These are phyloP conservation scores for Alloteropsis semialata DNA, from an alignment of 176 grass and related monocot genomes.

Conservation along the genomic window DNA sequence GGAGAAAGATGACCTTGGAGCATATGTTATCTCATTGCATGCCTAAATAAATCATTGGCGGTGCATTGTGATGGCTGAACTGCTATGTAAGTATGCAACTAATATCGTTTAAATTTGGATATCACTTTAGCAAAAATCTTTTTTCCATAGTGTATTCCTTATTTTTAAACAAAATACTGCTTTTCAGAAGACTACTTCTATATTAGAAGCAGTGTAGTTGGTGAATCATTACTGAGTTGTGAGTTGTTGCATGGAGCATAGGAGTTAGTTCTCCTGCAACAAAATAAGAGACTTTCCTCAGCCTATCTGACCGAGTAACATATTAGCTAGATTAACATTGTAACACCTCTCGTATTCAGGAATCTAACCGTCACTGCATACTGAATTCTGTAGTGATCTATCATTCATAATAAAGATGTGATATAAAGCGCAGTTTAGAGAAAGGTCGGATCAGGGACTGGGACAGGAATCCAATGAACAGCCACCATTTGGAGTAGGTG, in stretches of 20 bases:
- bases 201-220: not conserved
- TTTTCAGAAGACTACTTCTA: not conserved
- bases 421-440: not conserved
- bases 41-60: conserved; percentile 30
- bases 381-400: conserved; percentile 11
- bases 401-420: conserved; percentile 1
- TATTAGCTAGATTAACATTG: not conserved
- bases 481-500: conserved; percentile 5
- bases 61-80: not conserved
- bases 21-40: conserved; percentile 18
- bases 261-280: not conserved
- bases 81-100: not conserved
- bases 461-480: conserved; percentile 11
- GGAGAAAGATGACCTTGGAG: conserved; percentile 20
- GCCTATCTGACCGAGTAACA: not conserved
- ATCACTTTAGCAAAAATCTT: not conserved
- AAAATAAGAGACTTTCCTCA: not conserved
- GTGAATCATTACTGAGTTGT: not conserved
- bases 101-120: not conserved
- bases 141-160: not conserved
- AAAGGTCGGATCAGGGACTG: not conserved
- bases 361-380: not conserved
- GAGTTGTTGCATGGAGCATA: not conserved
- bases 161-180: not conserved
- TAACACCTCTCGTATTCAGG: not conserved